Evolutionary conservation across 225 moss, liverwort and hornwort genomes (phyloP), one percentile per base, ranked within the genome.

Genomic region (Sphagnum contortum): DNA sequence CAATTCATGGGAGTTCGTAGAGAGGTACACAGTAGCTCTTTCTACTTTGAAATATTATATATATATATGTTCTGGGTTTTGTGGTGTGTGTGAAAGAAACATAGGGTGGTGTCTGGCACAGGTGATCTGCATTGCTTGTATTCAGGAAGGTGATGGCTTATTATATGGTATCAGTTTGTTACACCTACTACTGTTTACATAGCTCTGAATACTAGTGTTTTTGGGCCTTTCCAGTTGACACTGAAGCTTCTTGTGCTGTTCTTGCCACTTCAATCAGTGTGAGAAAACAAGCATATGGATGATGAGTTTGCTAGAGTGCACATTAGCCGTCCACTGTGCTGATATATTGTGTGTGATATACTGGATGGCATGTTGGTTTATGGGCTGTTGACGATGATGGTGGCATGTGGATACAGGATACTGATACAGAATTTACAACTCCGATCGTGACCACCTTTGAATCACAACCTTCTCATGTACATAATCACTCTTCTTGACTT

Each of bases 1-100:
- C 73, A 81, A 44, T 94, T 94, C 60, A 70, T 82, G 69, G 68
- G 71, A 47, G 75, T 82, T 45, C 75, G 74, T 56, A 80, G 67
- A 71, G 78, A 89, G 91, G 94, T 94, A 85, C 60, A 14, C 8
- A 45, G 14, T 61, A 61, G 3, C 11, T 61, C 44, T 6, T 48
- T 61, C 61, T 6, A 44, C 45, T 9, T 9, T 9, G 44, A 61
- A 61, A 58, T 13, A 13, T 58, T 58, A 48, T 11, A 45, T 48
- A 9, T 48, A 9, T 29, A 61, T 10, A 14, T 9, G 45, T 45
- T 12, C 9, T 11, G 11, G 5, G 2, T 4, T 45, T 47, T 61
- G 10, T 45, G 14, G 11, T 61, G 8, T 45, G 8, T 45, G 10
- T 9, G 9, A 3, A 3, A 9, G 61, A 61, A 14, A 48, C 44